phyloP scores from a whole-genome alignment of 2,329 filamentous ascomycete genomes.

The Akanthomyces lecanii region DNA sequence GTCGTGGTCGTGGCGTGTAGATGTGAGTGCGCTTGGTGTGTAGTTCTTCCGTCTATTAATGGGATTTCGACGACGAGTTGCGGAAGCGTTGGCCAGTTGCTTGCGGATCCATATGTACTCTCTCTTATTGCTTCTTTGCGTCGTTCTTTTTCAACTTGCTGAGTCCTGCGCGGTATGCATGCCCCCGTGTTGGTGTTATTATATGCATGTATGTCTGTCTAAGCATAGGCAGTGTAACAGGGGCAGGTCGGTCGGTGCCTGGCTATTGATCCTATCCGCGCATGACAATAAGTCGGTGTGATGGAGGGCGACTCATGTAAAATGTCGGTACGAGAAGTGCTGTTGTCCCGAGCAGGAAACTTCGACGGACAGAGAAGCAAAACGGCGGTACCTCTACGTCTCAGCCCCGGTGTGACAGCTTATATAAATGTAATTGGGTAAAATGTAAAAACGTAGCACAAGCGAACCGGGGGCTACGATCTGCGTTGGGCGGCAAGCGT shows the following conservation, averaged over 20 bases:
- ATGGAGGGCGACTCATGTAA: not conserved
- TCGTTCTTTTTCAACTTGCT: not conserved
- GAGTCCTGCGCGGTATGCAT: not conserved
- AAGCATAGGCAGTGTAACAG: not conserved
- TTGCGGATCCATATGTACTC: slow-evolving; percentile 12
- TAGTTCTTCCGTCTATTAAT: not conserved
- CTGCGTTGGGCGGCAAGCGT: slow-evolving; percentile 6
- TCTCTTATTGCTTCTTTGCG: not conserved
- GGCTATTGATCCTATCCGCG: not conserved
- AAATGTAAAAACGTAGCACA: not conserved
- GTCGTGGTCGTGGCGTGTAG: not conserved
- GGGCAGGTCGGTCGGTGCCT: not conserved
- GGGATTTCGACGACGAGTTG: slow-evolving; percentile 14
- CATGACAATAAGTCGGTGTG: slow-evolving; percentile 12
- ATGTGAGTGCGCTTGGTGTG: not conserved
- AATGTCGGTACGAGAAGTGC: not conserved
- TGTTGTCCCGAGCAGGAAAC: not conserved
- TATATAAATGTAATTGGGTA: not conserved
- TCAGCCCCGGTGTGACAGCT: not conserved
- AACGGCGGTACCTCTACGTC: not conserved
- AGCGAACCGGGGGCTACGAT: not conserved
- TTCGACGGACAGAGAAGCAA: not conserved
- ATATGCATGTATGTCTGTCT: slow-evolving; percentile 7
- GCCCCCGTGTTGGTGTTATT: not conserved
- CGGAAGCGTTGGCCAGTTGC: slow-evolving; percentile 16